These are phyloP conservation scores for Leptomonas seymouri DNA, from an alignment of 208 protist species.

Conservation along the genomic window DNA sequence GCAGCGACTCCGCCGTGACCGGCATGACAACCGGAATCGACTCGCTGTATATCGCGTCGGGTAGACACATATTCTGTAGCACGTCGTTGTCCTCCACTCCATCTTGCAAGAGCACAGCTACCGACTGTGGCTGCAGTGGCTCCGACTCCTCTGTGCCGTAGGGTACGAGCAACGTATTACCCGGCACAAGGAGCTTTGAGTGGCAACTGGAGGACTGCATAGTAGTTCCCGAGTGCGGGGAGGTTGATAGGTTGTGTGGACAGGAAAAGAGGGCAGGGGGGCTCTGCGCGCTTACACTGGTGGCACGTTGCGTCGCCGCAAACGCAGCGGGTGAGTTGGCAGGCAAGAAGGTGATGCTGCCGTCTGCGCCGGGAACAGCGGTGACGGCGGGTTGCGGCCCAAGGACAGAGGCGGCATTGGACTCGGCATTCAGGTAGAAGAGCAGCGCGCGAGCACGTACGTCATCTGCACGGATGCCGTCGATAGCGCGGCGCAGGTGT, in stretches of 20 bases:
- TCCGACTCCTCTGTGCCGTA: background rate
- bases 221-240: background rate
- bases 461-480: conserved; percentile 30
- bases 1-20: conserved; percentile 30
- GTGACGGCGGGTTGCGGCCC: conserved; percentile 19
- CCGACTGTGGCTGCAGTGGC: background rate
- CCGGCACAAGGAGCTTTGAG: conserved; percentile 2
- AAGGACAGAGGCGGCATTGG: conserved; percentile 9
- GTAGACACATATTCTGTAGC: conserved; percentile 14
- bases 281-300: background rate
- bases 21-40: conserved; percentile 23
- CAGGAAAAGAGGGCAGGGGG: background rate
- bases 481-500: conserved; percentile 59
- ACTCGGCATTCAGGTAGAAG: conserved; percentile 57
- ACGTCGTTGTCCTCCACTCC: conserved; percentile 6
- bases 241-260: background rate
- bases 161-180: background rate
- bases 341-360: conserved; percentile 8
- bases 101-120: background rate
- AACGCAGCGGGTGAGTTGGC: background rate
- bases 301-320: background rate
- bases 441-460: conserved; percentile 55
- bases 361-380: conserved; percentile 9
- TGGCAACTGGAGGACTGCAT: background rate
- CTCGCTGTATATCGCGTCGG: background rate